Percentiles rank a stretch among this genome's conserved stretches.
Conservation (phyloP, 441 rosid species). For the Melastoma candidum region DNA sequence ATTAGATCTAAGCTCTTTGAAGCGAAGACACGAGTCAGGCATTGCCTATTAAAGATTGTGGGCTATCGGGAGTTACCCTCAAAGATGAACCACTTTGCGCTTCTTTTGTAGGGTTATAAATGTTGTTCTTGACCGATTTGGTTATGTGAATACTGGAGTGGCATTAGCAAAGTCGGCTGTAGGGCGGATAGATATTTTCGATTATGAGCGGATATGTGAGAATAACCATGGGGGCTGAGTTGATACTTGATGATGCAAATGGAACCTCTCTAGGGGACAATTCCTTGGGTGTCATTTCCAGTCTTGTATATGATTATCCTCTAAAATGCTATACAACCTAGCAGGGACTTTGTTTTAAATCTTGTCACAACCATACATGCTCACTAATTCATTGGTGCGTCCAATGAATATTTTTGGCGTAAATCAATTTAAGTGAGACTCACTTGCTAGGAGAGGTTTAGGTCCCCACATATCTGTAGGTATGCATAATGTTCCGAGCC, state of each 20-base stretch:
- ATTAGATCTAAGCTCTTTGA: constrained; percentile 79
- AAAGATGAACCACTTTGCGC: constrained; percentile 50
- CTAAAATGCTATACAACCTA: too few species aligned
- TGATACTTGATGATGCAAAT: constrained; percentile 64
- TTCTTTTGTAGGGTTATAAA: constrained; percentile 70
- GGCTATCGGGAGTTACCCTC: constrained; percentile 35
- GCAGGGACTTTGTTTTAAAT: too few species aligned
- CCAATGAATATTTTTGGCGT: too few species aligned
- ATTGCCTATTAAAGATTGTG: constrained; percentile 77
- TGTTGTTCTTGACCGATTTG: constrained; percentile 86
- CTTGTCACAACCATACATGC: too few species aligned
- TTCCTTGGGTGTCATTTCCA: constrained; percentile 22
- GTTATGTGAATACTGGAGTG: constrained; percentile 91
- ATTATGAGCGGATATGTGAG: constrained; percentile 2
- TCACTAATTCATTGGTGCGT: too few species aligned
- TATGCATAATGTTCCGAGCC: too few species aligned
- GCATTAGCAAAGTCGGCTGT: constrained; percentile 1
- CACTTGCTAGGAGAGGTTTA: too few species aligned
- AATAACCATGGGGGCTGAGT: constrained; percentile 46
- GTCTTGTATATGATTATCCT: too few species aligned
- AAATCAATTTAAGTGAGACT: too few species aligned
- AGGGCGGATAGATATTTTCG: neutral
- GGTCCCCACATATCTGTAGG: too few species aligned
- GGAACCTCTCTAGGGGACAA: constrained; percentile 49
- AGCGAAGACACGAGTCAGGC: constrained; percentile 70